Evolutionary conservation across 768 basidiomycete genomes (phyloP), one percentile per base, ranked within the genome.

Genomic region (Kwoniella sp.): DNA sequence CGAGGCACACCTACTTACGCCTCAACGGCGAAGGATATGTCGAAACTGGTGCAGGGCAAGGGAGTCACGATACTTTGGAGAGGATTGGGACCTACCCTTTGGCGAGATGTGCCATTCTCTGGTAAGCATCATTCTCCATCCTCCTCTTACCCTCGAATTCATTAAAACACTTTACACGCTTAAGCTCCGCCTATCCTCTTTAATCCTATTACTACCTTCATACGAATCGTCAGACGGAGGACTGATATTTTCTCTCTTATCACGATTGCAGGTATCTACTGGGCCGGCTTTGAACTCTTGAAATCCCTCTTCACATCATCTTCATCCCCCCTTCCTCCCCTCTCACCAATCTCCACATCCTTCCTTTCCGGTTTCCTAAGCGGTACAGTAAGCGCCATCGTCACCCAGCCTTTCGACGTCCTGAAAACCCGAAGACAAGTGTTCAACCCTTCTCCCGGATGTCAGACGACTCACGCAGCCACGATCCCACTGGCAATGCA

Each of bases 51-150:
- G 12, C 84, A 83, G 25, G 75, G 82, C 33, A 83, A 89, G 48
- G 95, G 94, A 6, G 69, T 87, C 6, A 79, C 82, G 10, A 88
- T 85, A 53, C 84, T 98, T 26, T 99, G 92, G 92, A 84, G 91
- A 57, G 96, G 96, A 0, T 83, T 99, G 8, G 90, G 90, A 0
- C 86, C 94, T 1, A 95, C 92, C 4, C 83, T 99, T 9, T 97
- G 93, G 93, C 86, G 96, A 54, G 96, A 99, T 71, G 94, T 98
- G 6, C 95, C 96, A 0, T 99, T 99, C 78, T 92, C 91, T 44
- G 96, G 94, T 12, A 82, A 66, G 73, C 52, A 24, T 8, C 46
- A 24, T 50, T n/a, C n/a, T n/a, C n/a, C n/a, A n/a, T n/a, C n/a
- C 40, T 44, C 17, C 40, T 9, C 17, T 44, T 44, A 50, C 5